Conservation (phyloP, 257 asterid species). For the Solanum medicagineum region DNA sequence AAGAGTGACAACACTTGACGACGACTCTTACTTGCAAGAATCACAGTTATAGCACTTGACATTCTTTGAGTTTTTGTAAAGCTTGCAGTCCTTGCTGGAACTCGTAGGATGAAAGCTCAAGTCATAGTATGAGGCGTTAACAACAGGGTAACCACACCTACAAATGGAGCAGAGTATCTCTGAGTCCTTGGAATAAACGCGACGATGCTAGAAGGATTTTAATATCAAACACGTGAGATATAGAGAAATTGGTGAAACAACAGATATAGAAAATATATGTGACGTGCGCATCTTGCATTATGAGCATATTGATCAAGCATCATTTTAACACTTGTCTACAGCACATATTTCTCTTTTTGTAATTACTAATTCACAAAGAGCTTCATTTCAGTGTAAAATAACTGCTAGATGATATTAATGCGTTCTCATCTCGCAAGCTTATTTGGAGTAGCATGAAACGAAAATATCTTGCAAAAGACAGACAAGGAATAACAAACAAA, state of each 20-base stretch:
- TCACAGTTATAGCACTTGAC: conserved; percentile 79
- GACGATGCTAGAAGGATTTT: neutral
- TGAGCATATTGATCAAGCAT: neutral
- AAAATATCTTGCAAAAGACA: neutral
- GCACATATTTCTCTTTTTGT: neutral
- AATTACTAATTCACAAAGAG: neutral
- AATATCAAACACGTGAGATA: neutral
- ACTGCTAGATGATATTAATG: neutral
- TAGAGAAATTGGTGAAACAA: neutral
- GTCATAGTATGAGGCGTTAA: conserved; percentile 73
- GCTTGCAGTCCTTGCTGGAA: conserved; percentile 66
- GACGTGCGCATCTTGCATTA: neutral
- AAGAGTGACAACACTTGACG: neutral
- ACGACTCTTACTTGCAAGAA: conserved; percentile 70
- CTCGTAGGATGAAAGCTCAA: conserved; percentile 70
- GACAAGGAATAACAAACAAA: neutral
- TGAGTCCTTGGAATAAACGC: neutral
- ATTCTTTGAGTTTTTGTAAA: conserved; percentile 59
- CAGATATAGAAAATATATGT: neutral
- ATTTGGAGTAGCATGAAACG: neutral
- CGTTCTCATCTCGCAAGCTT: neutral
- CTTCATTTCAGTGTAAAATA: neutral
- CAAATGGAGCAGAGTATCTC: neutral
- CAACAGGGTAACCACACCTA: conserved; percentile 90
- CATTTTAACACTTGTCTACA: neutral